Conservation (phyloP, 2,329 filamentous ascomycete species). For the Cercospora zeae-maydis region DNA sequence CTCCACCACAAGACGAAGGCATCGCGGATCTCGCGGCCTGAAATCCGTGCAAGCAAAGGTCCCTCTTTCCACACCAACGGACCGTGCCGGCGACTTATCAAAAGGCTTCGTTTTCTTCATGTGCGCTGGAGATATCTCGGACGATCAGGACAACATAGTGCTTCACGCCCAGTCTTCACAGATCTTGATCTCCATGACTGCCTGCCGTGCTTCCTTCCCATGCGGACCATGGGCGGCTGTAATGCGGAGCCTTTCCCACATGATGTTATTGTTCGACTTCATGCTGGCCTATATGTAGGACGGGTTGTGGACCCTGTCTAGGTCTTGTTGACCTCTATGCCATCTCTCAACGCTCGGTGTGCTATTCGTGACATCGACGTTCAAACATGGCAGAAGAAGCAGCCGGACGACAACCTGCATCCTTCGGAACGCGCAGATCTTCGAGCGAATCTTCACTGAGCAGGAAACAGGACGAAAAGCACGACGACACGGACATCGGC, state of each 20-base stretch:
- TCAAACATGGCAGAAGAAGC: conserved; percentile 11
- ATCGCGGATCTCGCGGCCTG: not conserved
- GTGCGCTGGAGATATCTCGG: conserved; percentile 12
- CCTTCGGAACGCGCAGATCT: not conserved
- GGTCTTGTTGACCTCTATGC: not conserved
- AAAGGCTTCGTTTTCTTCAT: conserved; percentile 9
- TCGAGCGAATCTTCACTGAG: conserved; percentile 1
- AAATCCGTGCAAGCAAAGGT: not conserved
- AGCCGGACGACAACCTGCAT: not conserved
- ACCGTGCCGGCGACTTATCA: conserved; percentile 16
- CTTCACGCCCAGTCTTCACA: conserved; percentile 7
- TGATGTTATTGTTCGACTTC: not conserved
- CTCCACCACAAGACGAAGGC: not conserved
- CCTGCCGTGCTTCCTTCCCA: not conserved
- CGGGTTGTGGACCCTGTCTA: not conserved
- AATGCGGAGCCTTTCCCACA: conserved; percentile 14
- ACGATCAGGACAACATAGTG: not conserved
- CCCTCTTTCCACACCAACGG: not conserved
- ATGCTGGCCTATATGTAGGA: conserved; percentile 8
- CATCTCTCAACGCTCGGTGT: too few relatives aligned
- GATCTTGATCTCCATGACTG: conserved; percentile 10
- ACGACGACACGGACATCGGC: not conserved
- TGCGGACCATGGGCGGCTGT: conserved; percentile 13
- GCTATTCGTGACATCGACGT: not conserved
- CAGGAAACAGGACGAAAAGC: conserved; percentile 2